A percentile compares a stretch with the other conserved stretches of the same genome.
These are phyloP conservation scores for Xerocomellus dryophilus DNA, from an alignment of 768 basidiomycete species.

Conservation along the genomic window DNA sequence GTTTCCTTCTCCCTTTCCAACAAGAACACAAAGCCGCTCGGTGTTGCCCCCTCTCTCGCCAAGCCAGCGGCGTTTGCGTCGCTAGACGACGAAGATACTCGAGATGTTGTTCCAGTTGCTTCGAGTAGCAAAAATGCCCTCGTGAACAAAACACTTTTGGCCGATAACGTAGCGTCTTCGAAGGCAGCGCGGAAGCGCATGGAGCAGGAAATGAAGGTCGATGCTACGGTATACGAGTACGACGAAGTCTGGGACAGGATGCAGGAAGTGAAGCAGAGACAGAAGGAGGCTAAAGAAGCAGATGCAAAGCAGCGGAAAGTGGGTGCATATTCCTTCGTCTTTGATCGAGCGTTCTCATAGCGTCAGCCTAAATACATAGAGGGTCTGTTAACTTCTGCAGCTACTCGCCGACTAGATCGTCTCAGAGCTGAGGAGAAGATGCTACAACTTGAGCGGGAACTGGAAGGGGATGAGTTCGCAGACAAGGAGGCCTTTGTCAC, in stretches of 20 bases:
- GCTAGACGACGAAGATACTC: slow-evolving; percentile 59
- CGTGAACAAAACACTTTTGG: slow-evolving; percentile 53
- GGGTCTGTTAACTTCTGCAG: slow-evolving; percentile 72
- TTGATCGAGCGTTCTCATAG: slow-evolving; percentile 11
- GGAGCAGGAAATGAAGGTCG: slow-evolving; percentile 75
- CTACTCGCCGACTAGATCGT: slow-evolving; percentile 84
- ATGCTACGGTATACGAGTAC: slow-evolving; percentile 86
- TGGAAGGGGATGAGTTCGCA: slow-evolving; percentile 88
- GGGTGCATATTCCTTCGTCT: slow-evolving; percentile 20
- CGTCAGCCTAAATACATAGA: slow-evolving; percentile 89
- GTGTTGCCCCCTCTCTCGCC: slow-evolving; percentile 49
- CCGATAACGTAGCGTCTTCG: slow-evolving; percentile 58
- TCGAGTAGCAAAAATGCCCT: slow-evolving; percentile 40
- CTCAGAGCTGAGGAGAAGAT: slow-evolving; percentile 96
- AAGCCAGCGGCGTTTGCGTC: slow-evolving; percentile 62
- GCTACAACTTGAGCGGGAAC: slow-evolving; percentile 89
- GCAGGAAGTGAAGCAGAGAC: slow-evolving; percentile 77
- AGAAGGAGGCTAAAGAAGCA: slow-evolving; percentile 72
- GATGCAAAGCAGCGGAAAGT: slow-evolving; percentile 81
- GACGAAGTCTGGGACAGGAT: slow-evolving; percentile 96
- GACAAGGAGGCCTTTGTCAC: slow-evolving; percentile 99
- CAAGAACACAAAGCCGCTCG: slow-evolving; percentile 55
- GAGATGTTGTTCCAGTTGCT: slow-evolving; percentile 48
- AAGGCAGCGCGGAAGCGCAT: slow-evolving; percentile 69
- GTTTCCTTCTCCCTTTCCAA: slow-evolving; percentile 78